Conservation (phyloP, 1,284 basidiomycete genomes). For the Ustilago loliicola region DNA sequence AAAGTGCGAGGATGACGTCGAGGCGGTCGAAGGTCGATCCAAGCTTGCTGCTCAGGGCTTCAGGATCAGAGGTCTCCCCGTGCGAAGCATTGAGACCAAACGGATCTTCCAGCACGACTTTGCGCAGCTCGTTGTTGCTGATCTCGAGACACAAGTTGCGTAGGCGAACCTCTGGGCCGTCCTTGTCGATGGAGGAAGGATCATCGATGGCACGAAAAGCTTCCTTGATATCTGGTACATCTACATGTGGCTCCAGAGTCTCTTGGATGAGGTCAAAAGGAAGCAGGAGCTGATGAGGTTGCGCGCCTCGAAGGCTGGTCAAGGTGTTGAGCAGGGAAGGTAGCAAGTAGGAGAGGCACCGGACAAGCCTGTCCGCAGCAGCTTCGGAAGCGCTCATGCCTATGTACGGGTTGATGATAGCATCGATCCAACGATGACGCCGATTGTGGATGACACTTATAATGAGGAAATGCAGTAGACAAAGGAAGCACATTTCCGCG, state of each 20-base stretch:
- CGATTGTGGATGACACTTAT: background rate
- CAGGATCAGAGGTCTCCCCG: background rate
- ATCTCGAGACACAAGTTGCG: constrained; percentile 49
- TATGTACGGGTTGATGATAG: background rate
- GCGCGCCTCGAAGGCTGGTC: constrained; percentile 17
- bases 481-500: background rate
- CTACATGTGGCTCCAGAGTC: constrained; percentile 22
- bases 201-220: constrained; percentile 22
- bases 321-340: constrained; percentile 28
- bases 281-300: constrained; percentile 25
- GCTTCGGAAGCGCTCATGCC: constrained; percentile 30
- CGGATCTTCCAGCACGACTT: constrained; percentile 38
- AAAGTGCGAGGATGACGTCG: constrained; percentile 52
- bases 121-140: constrained; percentile 53
- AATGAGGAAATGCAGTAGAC: background rate
- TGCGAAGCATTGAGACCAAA: constrained; percentile 10
- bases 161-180: constrained; percentile 20
- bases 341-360: constrained; percentile 27
- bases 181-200: constrained; percentile 20
- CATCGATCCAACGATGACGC: background rate
- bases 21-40: constrained; percentile 40
- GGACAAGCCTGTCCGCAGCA: constrained; percentile 27
- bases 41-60: constrained; percentile 6
- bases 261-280: constrained; percentile 20
- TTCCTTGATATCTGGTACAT: background rate